Evolutionary conservation across 495 filamentous ascomycete genomes (phyloP).

Genomic region (Trichocladium uniseriatum): DNA sequence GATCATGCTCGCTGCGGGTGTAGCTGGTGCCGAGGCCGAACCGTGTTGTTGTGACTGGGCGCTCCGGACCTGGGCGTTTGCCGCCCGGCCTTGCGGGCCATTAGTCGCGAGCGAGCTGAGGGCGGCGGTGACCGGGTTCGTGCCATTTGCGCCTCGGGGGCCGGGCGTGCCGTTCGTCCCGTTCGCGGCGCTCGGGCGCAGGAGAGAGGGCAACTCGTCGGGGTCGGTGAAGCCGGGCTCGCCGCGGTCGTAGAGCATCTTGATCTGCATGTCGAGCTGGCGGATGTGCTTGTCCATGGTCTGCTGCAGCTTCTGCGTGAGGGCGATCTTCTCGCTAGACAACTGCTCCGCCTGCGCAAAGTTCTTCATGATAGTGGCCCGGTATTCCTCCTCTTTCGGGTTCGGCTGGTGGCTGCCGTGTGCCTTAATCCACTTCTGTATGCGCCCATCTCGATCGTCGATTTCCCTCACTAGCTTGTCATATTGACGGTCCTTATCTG

Average conservation of each 20-base stretch:
- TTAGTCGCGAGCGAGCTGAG: slow-evolving; percentile 43
- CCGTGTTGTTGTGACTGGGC: slow-evolving; percentile 34
- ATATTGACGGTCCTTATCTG: slow-evolving; percentile 76
- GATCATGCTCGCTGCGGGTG: slow-evolving; percentile 52
- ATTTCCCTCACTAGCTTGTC: slow-evolving; percentile 64
- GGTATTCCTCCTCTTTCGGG: slow-evolving; percentile 73
- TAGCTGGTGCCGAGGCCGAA: slow-evolving; percentile 54
- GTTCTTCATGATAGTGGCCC: slow-evolving; percentile 59
- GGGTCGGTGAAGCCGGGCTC: slow-evolving; percentile 66
- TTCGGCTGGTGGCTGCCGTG: slow-evolving; percentile 76
- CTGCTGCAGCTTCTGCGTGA: slow-evolving; percentile 66
- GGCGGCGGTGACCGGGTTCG: slow-evolving; percentile 37
- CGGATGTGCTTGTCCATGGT: slow-evolving; percentile 84
- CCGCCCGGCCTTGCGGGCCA: slow-evolving; percentile 27
- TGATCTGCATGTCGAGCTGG: slow-evolving; percentile 77
- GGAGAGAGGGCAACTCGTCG: slow-evolving; percentile 64
- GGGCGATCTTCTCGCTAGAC: slow-evolving; percentile 76
- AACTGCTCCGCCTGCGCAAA: slow-evolving; percentile 62
- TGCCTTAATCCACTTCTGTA: slow-evolving; percentile 84
- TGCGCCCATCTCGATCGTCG: slow-evolving; percentile 64
- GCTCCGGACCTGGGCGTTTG: slow-evolving; percentile 34
- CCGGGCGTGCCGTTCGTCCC: slow-evolving; percentile 29
- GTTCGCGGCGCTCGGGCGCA: slow-evolving; percentile 49
- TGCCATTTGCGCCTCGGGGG: slow-evolving; percentile 27
- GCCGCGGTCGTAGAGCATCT: slow-evolving; percentile 68